Evolutionary conservation across 2,329 filamentous ascomycete genomes (phyloP).

Genomic region (Talaromyces sp.): DNA sequence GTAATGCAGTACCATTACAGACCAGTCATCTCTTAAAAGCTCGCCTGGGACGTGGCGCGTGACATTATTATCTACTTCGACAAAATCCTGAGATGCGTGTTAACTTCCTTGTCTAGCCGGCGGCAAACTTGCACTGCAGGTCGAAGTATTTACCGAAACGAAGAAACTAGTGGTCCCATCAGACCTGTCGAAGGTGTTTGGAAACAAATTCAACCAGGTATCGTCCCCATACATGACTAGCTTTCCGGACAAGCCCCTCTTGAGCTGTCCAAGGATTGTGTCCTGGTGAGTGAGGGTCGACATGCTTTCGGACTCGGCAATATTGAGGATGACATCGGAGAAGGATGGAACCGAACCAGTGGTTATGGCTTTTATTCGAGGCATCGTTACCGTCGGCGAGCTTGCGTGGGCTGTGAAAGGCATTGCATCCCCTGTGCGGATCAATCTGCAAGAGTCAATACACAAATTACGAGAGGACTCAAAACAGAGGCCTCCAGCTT

Average conservation of each 20-base stretch:
- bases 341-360: constrained; percentile 98
- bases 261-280: constrained; percentile 94
- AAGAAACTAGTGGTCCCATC: constrained; percentile 98
- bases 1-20: constrained; percentile 90
- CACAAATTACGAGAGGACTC: not conserved
- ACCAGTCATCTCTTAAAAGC: constrained; percentile 76
- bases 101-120: constrained; percentile 8
- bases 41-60: constrained; percentile 81
- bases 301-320: constrained; percentile 88
- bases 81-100: constrained; percentile 69
- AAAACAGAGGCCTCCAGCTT: constrained; percentile 11
- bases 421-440: constrained; percentile 74
- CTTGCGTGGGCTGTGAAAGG: constrained; percentile 94
- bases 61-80: constrained; percentile 95
- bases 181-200: constrained; percentile 74
- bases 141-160: constrained; percentile 67
- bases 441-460: constrained; percentile 56
- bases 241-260: constrained; percentile 63
- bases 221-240: constrained; percentile 96
- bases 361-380: constrained; percentile 92
- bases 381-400: constrained; percentile 98
- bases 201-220: constrained; percentile 97
- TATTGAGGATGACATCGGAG: constrained; percentile 91
- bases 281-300: constrained; percentile 86
- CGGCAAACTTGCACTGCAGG: not conserved